Conservation (phyloP, 306 rosid species). For the Cucurbita maxima region DNA sequence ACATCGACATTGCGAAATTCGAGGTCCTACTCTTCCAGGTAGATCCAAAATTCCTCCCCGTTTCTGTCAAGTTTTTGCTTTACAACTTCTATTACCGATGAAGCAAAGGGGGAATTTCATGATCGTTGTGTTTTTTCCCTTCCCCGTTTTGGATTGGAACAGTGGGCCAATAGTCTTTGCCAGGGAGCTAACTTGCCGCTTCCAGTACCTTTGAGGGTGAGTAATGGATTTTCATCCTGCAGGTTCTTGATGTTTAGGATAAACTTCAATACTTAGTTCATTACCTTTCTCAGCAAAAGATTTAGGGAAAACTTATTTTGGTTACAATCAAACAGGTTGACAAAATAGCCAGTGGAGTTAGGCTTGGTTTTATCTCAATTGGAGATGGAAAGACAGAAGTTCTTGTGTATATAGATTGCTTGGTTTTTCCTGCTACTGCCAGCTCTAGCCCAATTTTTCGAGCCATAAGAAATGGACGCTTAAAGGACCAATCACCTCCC, state of each 20-base stretch:
- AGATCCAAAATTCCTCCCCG: background rate
- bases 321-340: slow-evolving; percentile 49
- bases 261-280: background rate
- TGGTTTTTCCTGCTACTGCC: slow-evolving; percentile 46
- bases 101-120: background rate
- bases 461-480: slow-evolving; percentile 65
- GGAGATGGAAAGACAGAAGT: slow-evolving; percentile 77
- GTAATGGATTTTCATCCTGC: background rate
- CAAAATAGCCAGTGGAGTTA: slow-evolving; percentile 71
- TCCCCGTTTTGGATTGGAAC: slow-evolving; percentile 4
- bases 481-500: slow-evolving; percentile 53
- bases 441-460: slow-evolving; percentile 60
- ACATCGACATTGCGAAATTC: slow-evolving; percentile 50
- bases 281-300: background rate
- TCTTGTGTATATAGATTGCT: slow-evolving; percentile 68
- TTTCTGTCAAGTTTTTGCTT: background rate
- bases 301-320: background rate
- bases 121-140: background rate
- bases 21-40: slow-evolving; percentile 72
- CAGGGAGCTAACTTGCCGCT: slow-evolving; percentile 93
- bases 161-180: slow-evolving; percentile 93
- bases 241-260: background rate
- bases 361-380: slow-evolving; percentile 65
- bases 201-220: slow-evolving; percentile 71
- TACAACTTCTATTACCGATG: background rate